These are phyloP conservation scores for Phyllachora maydis DNA, from an alignment of 2,329 filamentous ascomycete genomes.

Conservation along the genomic window DNA sequence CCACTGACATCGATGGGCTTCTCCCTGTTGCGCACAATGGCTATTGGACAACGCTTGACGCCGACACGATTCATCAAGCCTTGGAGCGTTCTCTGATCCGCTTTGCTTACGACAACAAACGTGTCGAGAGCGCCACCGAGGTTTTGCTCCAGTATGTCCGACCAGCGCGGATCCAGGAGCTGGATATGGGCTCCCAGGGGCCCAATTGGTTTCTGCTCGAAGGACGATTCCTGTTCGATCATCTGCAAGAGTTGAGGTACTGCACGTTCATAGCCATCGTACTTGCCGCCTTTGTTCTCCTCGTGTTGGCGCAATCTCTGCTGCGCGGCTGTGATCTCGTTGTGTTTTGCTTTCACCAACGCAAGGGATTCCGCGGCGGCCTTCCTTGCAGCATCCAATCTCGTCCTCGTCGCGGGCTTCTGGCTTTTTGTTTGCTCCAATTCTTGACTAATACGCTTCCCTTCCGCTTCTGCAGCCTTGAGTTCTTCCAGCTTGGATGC, in stretches of 20 bases:
- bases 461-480: too few relatives aligned
- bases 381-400: too few relatives aligned
- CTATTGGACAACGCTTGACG: conserved; percentile 29
- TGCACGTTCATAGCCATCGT: conserved; percentile 40
- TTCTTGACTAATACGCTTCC: too few relatives aligned
- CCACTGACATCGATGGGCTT: conserved; percentile 31
- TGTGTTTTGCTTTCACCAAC: too few relatives aligned
- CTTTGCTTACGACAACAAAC: conserved; percentile 64
- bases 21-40: conserved; percentile 43
- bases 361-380: too few relatives aligned
- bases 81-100: conserved; percentile 51
- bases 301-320: too few relatives aligned
- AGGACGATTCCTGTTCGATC: conserved; percentile 51
- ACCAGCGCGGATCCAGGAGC: conserved; percentile 65
- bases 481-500: conserved; percentile 35
- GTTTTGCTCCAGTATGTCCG: conserved; percentile 55
- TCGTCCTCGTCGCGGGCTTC: too few relatives aligned
- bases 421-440: too few relatives aligned
- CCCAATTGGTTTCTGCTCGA: conserved; percentile 55
- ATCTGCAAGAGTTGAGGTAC: conserved; percentile 42
- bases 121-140: conserved; percentile 50
- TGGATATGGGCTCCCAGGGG: conserved; percentile 65
- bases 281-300: conserved; percentile 34
- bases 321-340: too few relatives aligned
- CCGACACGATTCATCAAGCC: conserved; percentile 38